Percentiles rank a stretch among this genome's conserved stretches.
These are phyloP conservation scores for Lactarius sp. DNA, from an alignment of 768 basidiomycete genomes.

Conservation along the genomic window DNA sequence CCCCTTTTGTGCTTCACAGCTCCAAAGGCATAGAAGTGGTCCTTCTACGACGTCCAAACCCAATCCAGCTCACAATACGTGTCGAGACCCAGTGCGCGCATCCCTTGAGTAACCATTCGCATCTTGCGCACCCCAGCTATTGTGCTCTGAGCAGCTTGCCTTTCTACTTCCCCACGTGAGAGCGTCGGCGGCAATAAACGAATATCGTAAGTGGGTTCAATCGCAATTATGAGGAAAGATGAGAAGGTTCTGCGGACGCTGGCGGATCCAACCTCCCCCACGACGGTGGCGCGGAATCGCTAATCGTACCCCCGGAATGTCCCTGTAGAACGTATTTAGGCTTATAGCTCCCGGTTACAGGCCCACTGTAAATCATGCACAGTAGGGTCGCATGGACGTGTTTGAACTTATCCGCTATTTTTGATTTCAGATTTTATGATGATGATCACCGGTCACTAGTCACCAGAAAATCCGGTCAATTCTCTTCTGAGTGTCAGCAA, in stretches of 20 bases:
- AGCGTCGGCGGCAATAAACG: constrained; percentile 6
- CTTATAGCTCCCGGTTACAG: constrained; percentile 6
- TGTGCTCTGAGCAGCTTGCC: background rate
- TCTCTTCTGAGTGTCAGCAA: background rate
- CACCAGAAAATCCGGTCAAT: background rate
- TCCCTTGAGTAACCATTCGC: background rate
- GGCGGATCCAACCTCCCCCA: constrained; percentile 1
- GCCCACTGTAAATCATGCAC: background rate
- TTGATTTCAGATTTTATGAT: constrained; percentile 7
- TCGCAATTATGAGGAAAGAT: background rate
- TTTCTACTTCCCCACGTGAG: background rate
- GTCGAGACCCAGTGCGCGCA: background rate
- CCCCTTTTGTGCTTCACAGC: constrained; percentile 8
- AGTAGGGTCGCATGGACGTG: background rate
- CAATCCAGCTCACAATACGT: constrained; percentile 6
- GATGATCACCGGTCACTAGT: constrained; percentile 4
- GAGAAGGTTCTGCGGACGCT: constrained; percentile 1
- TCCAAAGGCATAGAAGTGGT: background rate
- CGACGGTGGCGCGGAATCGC: constrained; percentile 7
- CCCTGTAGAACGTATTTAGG: constrained; percentile 12
- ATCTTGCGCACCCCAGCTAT: background rate
- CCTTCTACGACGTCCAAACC: constrained; percentile 9
- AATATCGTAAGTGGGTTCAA: background rate
- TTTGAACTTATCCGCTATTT: constrained; percentile 8
- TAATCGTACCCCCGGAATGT: constrained; percentile 5